Percentiles rank a stretch among this genome's conserved stretches.
phyloP scores from a whole-genome alignment of 2,329 filamentous ascomycete genomes.

The Calycina herbarum region DNA sequence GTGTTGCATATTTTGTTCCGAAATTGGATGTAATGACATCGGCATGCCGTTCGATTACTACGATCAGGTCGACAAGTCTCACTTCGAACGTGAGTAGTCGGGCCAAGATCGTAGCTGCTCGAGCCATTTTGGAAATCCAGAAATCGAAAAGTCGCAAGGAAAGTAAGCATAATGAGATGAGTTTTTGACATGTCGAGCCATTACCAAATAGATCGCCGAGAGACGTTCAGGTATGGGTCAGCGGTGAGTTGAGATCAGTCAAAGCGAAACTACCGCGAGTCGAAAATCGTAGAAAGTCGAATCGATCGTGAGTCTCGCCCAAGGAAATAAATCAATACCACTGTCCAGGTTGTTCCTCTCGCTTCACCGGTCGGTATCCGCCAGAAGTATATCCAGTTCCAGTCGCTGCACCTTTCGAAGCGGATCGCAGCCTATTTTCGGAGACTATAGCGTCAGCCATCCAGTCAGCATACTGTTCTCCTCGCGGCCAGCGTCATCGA shows the following conservation, averaged over 20 bases:
- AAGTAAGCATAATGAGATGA: constrained; percentile 38
- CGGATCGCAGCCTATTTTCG: constrained; percentile 84
- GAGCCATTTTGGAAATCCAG: constrained; percentile 38
- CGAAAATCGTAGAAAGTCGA: constrained; percentile 29
- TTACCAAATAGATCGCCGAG: constrained; percentile 27
- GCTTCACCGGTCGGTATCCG: constrained; percentile 53
- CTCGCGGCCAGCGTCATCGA: constrained; percentile 70
- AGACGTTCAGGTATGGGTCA: constrained; percentile 32
- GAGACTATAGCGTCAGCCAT: constrained; percentile 80
- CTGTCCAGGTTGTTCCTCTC: constrained; percentile 44
- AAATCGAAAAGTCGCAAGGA: constrained; percentile 34
- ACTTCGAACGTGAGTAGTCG: constrained; percentile 32
- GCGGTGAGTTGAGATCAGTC: constrained; percentile 31
- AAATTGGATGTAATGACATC: constrained; percentile 36
- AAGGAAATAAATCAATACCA: constrained; percentile 37
- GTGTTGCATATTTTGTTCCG: constrained; percentile 29
- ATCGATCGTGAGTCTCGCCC: constrained; percentile 33
- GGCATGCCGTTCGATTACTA: constrained; percentile 40
- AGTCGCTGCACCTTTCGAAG: constrained; percentile 66
- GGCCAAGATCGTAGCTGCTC: constrained; percentile 35
- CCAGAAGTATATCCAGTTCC: constrained; percentile 46
- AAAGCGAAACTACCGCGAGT: constrained; percentile 33
- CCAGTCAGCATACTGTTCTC: constrained; percentile 72
- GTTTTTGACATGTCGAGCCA: constrained; percentile 32
- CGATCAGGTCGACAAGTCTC: constrained; percentile 28